Conservation (phyloP, 2,329 filamentous ascomycete species). For the Ceratocystis huliohia region DNA sequence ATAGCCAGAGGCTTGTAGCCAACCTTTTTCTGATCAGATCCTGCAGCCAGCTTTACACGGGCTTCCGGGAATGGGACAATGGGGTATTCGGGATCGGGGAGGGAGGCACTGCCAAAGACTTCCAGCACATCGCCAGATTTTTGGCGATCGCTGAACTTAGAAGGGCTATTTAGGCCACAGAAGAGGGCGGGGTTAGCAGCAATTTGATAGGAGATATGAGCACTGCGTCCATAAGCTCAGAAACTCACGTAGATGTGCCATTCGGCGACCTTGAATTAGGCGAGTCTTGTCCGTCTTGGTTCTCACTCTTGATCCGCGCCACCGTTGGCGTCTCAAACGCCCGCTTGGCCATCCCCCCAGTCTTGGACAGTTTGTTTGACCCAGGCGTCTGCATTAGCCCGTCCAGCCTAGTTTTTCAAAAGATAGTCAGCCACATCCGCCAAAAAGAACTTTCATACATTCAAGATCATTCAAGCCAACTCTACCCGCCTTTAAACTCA, state of each 20-base stretch:
- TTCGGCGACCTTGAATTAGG: slow-evolving; percentile 30
- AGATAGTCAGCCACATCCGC: too few species aligned
- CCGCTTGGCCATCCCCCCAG: slow-evolving; percentile 28
- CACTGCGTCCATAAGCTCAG: neutral
- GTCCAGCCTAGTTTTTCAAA: slow-evolving; percentile 35
- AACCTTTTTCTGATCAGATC: slow-evolving; percentile 82
- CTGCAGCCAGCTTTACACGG: slow-evolving; percentile 72
- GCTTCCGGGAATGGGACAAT: slow-evolving; percentile 60
- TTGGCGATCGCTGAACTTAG: slow-evolving; percentile 60
- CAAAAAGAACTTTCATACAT: too few species aligned
- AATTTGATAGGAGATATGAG: neutral
- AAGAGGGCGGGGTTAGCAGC: neutral
- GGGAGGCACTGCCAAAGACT: slow-evolving; percentile 50
- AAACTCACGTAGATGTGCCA: slow-evolving; percentile 14
- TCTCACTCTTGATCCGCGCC: slow-evolving; percentile 34
- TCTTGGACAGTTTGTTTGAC: slow-evolving; percentile 25
- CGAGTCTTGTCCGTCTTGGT: slow-evolving; percentile 31
- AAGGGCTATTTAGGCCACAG: slow-evolving; percentile 30
- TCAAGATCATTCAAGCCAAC: neutral
- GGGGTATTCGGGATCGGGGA: slow-evolving; percentile 54
- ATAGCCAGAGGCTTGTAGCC: slow-evolving; percentile 86
- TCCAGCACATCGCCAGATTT: slow-evolving; percentile 76
- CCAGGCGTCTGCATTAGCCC: slow-evolving; percentile 49
- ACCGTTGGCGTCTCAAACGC: slow-evolving; percentile 36
- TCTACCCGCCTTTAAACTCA: slow-evolving; percentile 26